These are phyloP conservation scores for Tuber calosporum DNA, from an alignment of 495 filamentous ascomycete genomes.

Conservation along the genomic window DNA sequence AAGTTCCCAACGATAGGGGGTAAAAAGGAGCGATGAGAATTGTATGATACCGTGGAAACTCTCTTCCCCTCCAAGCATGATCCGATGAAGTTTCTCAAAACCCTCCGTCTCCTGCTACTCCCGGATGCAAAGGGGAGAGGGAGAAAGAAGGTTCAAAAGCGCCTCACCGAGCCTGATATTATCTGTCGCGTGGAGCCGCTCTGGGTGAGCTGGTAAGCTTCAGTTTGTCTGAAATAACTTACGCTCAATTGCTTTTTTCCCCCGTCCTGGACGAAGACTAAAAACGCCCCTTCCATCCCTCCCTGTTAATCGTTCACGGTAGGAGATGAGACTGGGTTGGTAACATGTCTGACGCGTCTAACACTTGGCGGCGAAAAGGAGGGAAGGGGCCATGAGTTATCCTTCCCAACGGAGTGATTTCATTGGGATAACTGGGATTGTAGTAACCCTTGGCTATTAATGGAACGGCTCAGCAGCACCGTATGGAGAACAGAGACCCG, in stretches of 20 bases:
- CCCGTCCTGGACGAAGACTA: not conserved
- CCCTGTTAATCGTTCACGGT: not conserved
- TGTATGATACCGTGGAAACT: not conserved
- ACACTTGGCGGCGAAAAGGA: not conserved
- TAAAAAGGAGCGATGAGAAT: not conserved
- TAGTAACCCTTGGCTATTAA: not conserved
- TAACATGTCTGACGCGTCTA: slow-evolving; percentile 2
- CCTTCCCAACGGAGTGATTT: not conserved
- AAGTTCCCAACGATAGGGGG: not conserved
- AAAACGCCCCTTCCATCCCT: not conserved
- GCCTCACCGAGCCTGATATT: not conserved
- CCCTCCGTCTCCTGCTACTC: not conserved
- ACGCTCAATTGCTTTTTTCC: not conserved
- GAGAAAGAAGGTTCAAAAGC: not conserved
- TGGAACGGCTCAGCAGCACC: not conserved
- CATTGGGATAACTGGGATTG: not conserved
- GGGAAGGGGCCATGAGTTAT: not conserved
- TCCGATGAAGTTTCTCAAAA: not conserved
- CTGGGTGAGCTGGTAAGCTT: not conserved
- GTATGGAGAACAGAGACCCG: too few species aligned
- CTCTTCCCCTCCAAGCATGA: not conserved
- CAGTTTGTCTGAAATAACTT: not conserved
- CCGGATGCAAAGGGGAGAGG: not conserved
- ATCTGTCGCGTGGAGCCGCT: slow-evolving; percentile 1
- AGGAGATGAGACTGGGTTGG: not conserved